Evolutionary conservation across 768 basidiomycete genomes (phyloP), one percentile per base, ranked within the genome.

Genomic region (Chiua virens): DNA sequence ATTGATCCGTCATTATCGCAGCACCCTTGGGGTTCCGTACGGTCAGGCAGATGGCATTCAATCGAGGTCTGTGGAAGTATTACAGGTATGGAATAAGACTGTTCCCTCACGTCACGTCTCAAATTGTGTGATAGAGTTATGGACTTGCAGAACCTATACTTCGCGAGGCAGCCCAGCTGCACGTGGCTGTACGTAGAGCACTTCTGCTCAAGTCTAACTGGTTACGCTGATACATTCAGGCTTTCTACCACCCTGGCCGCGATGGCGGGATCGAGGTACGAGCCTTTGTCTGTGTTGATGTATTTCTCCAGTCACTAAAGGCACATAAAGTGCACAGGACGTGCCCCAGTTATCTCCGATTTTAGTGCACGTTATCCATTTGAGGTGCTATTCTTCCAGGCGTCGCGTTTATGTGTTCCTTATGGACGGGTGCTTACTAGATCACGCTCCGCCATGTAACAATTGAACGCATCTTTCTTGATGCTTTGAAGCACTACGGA

Each of bases 231-330:
- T 28, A 20, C 3, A 45, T 30, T 4, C 42, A 90, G 88, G 82
- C 86, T 8, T 89, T 89, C 64, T 90, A 89, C 60, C 86, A 88
- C 56, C 87, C 88, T 4, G 71, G 75, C 20, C 67, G 73, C 1
- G 58, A 75, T 30, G 85, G 85, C 15, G 83, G 77, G 4, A 86
- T 90, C 34, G 77, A 34, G 17, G 34, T 34, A 34, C 17, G 15
- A 15, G 7, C 34, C 15, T 34, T 17, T 17, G 34, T 34, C 34
- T 5, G 17, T 13, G 10, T 34, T 34, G 34, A 5, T 15, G 34
- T 34, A 15, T 34, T 34, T 17, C 34, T 17, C 14, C 14, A 2
- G 34, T 34, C 17, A 17, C 34, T 34, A 34, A 34, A 13, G 15
- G 15, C 6, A 1, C 34, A 34, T 34, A 2, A 34, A 34, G 34